Evolutionary conservation across 202 grass and related monocot genomes (phyloP).

Genomic region (Musa balbisiana): DNA sequence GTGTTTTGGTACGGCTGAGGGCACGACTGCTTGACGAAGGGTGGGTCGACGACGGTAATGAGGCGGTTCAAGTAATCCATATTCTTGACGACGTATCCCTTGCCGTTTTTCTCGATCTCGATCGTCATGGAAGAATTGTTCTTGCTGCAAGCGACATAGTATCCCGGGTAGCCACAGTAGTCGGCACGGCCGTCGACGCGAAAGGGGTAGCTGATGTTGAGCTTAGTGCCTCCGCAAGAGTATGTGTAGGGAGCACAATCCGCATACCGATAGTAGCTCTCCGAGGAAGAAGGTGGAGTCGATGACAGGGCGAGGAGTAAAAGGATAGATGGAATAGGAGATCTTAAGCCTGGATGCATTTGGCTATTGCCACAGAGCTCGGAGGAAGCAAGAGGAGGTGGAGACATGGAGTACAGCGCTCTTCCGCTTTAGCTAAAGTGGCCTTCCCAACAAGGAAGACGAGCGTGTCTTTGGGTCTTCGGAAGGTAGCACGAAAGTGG

Average conservation of each 20-base stretch:
- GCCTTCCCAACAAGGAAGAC: too few species aligned
- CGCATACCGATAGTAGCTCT: slow-evolving; percentile 17
- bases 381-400: background rate
- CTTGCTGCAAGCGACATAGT: slow-evolving; percentile 6
- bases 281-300: background rate
- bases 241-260: slow-evolving; percentile 9
- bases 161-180: slow-evolving; percentile 22
- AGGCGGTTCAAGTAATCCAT: slow-evolving; percentile 26
- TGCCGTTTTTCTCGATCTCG: background rate
- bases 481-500: background rate
- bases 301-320: background rate
- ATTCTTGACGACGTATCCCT: slow-evolving; percentile 12
- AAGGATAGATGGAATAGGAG: background rate
- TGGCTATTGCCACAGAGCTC: background rate
- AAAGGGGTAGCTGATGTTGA: slow-evolving; percentile 37
- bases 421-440: background rate
- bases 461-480: background rate
- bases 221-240: slow-evolving; percentile 1
- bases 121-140: background rate
- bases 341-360: background rate
- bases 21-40: slow-evolving; percentile 4
- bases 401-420: background rate
- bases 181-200: slow-evolving; percentile 17
- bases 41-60: slow-evolving; percentile 27
- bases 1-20: slow-evolving; percentile 15